Percentiles rank a stretch among this genome's conserved stretches.
Conservation (phyloP, 345 rosid genomes). For the Hypericum androsaemum region DNA sequence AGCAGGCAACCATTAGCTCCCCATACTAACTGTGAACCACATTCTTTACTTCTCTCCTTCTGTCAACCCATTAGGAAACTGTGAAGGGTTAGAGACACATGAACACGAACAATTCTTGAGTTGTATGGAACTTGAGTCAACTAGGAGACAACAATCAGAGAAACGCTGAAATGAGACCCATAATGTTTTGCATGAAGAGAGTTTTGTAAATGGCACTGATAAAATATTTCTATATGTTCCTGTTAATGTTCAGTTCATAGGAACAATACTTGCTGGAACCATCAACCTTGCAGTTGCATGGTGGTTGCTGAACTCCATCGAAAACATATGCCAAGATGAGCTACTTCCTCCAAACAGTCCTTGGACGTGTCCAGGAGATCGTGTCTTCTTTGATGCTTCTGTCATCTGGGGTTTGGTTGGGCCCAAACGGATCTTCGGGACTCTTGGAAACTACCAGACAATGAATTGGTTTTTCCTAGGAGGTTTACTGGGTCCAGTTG, state of each 20-base stretch:
- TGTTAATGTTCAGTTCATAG: conserved; percentile 40
- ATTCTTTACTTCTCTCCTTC: background rate
- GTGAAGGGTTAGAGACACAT: no score
- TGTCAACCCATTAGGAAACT: no score
- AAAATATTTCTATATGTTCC: conserved; percentile 1
- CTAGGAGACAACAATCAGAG: no score
- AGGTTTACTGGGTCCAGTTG: conserved; percentile 65
- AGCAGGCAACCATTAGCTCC: no score
- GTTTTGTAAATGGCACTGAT: background rate
- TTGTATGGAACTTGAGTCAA: no score
- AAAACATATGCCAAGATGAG: conserved; percentile 69
- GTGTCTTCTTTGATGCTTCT: conserved; percentile 87
- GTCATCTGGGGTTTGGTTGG: conserved; percentile 90
- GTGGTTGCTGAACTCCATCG: conserved; percentile 67
- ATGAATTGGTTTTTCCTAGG: conserved; percentile 88
- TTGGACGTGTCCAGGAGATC: conserved; percentile 80
- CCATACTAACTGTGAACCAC: background rate
- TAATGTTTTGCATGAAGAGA: no score
- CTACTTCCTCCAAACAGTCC: conserved; percentile 64
- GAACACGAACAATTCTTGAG: conserved; percentile 5
- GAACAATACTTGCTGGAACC: conserved; percentile 81
- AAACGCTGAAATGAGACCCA: no score
- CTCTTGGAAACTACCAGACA: conserved; percentile 56
- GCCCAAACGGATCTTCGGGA: conserved; percentile 66
- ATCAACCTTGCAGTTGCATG: conserved; percentile 68